Base-by-base conservation (phyloP, 2,329 filamentous ascomycete species). In the Penicillium sp. region DNA sequence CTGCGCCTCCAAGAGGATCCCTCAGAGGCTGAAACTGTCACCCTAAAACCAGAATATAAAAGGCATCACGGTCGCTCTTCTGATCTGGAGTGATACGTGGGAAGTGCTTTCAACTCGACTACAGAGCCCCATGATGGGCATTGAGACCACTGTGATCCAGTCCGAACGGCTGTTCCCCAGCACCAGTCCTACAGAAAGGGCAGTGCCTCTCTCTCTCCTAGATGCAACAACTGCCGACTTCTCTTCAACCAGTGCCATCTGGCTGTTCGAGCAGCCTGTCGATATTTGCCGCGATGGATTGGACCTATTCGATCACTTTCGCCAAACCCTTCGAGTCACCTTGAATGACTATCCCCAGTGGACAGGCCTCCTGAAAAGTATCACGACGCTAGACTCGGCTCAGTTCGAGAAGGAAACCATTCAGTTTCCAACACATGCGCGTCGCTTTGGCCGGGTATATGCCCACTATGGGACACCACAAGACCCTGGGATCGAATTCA, bases 161-260 rank as follows among this genome's bases (percentile, higher is more conserved):
- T 54, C 55, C 6, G 61, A 64, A 33, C 55, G 61, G 34, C 34
- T 62, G 15, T 56, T 59, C 13, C 60, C 61, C 12, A 57, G 23
- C 17, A 41, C 40, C 6, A 55, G 32, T 18, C 45, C 49, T 12
- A 34, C 23, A 10, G 58, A 60, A 42, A 39, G 44, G 9, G 49
- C 45, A 15, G 42, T 48, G 3, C 40, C 58, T 17, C 53, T 64
- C 8, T 64, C 61, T 4, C 44, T 64, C 2, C 59, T 75, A 12
- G 78, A 80, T 62, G 73, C 73, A 2, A 73, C 72, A 0, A 71
- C 74, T 8, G 71, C 72, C 2, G 64, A 72, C 3, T 80, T 78
- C 52, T 47, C 68, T 1, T 55, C 69, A 4, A 73, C 73, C 7
- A 72, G 68, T 17, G 76, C 75, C 3, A 69, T 78, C 15, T 80